Percentiles rank a stretch among this genome's conserved stretches.
These are phyloP conservation scores for Boletus speciosus DNA, from an alignment of 768 basidiomycete species.

Conservation along the genomic window DNA sequence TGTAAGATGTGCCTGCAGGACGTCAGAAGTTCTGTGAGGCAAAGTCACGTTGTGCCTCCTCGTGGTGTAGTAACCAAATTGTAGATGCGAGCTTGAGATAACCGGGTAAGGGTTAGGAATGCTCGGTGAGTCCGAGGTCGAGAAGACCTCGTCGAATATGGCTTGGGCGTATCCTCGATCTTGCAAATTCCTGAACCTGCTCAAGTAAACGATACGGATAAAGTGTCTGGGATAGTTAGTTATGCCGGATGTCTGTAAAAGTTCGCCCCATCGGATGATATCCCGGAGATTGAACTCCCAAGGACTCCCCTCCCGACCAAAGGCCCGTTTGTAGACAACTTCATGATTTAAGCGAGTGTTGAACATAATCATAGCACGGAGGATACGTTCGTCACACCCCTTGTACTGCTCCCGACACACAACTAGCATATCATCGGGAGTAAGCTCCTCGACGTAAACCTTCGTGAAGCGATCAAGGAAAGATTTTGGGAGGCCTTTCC, in stretches of 20 bases:
- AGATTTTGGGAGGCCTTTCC: conserved; percentile 96
- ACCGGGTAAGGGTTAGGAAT: conserved; percentile 36
- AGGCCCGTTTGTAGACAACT: conserved; percentile 57
- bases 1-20: conserved; percentile 61
- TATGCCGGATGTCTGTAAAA: conserved; percentile 37
- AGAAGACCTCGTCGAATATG: conserved; percentile 56
- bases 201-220: conserved; percentile 72
- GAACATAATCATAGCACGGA: conserved; percentile 79
- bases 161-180: conserved; percentile 56
- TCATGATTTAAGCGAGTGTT: conserved; percentile 69
- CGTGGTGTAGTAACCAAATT: conserved; percentile 61
- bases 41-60: conserved; percentile 32
- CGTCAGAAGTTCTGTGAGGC: conserved; percentile 41
- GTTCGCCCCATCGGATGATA: conserved; percentile 81
- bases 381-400: conserved; percentile 44
- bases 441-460: conserved; percentile 87
- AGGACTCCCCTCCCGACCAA: conserved; percentile 79
- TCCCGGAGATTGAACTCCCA: conserved; percentile 99
- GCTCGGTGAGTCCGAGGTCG: conserved; percentile 30
- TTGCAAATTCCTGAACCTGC: conserved; percentile 73
- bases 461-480: conserved; percentile 99
- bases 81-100: conserved; percentile 45
- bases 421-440: conserved; percentile 67
- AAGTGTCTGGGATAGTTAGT: conserved; percentile 55
- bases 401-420: conserved; percentile 79